A percentile compares a stretch with the other conserved stretches of the same genome.
These are phyloP conservation scores for Iberis amara DNA, from an alignment of 441 rosid species.

Conservation along the genomic window DNA sequence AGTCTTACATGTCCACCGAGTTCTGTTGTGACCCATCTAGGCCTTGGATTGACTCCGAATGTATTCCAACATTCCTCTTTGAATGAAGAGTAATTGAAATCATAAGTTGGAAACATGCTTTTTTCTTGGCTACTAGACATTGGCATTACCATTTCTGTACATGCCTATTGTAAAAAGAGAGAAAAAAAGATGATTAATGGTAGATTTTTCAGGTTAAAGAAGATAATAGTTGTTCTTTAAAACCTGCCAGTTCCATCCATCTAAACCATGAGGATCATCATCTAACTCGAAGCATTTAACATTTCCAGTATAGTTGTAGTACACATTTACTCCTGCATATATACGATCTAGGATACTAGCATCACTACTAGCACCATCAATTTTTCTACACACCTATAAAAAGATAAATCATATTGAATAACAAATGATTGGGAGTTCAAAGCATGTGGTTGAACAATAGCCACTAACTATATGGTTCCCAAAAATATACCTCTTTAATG, in stretches of 20 bases:
- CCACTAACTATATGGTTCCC: not conserved
- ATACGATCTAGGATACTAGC: constrained; percentile 56
- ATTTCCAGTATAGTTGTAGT: constrained; percentile 70
- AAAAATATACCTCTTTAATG: constrained; percentile 64
- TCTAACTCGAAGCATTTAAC: constrained; percentile 70
- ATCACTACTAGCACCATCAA: constrained; percentile 48
- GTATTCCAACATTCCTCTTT: constrained; percentile 55
- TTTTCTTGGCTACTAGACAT: constrained; percentile 53
- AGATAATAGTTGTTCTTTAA: constrained; percentile 3
- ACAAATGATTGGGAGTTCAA: not conserved
- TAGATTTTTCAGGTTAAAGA: not conserved
- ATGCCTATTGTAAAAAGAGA: constrained; percentile 44
- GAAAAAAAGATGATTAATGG: not conserved
- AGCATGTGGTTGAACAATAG: not conserved
- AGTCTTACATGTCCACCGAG: constrained; percentile 78
- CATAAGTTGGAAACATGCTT: constrained; percentile 63
- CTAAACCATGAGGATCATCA: constrained; percentile 88
- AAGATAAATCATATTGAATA: constrained; percentile 7
- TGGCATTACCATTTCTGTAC: constrained; percentile 96
- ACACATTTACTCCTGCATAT: constrained; percentile 58
- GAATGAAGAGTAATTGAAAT: constrained; percentile 53
- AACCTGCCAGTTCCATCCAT: constrained; percentile 94
- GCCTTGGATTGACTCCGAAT: constrained; percentile 60
- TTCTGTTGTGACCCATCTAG: constrained; percentile 70
- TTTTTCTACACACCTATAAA: constrained; percentile 62